Evolutionary conservation across 495 filamentous ascomycete species (phyloP).

Genomic region (Bacidia gigantensis): DNA sequence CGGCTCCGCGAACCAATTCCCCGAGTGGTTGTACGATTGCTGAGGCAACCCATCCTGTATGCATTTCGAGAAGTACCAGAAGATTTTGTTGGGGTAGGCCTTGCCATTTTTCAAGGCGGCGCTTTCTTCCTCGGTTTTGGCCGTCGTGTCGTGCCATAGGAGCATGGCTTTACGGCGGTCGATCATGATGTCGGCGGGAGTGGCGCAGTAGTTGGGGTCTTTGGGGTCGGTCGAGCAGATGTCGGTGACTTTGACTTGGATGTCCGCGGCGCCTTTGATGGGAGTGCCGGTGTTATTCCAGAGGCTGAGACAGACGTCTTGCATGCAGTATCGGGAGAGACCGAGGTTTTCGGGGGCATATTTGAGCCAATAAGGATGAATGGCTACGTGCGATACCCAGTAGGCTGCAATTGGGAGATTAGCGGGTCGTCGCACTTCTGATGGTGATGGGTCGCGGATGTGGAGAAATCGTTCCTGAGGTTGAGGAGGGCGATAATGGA

Average conservation of each 20-base stretch:
- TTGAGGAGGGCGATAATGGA: too few species aligned
- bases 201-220: neutral
- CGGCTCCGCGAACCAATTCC: constrained; percentile 4
- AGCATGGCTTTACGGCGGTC: neutral
- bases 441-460: too few species aligned
- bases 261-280: neutral
- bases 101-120: neutral
- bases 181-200: neutral
- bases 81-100: constrained; percentile 6
- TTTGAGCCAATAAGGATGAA: constrained; percentile 21
- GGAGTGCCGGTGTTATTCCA: constrained; percentile 7
- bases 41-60: constrained; percentile 6
- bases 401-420: too few species aligned
- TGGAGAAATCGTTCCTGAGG: too few species aligned
- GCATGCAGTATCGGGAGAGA: constrained; percentile 17
- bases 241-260: neutral
- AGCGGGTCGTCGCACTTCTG: too few species aligned
- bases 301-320: constrained; percentile 19
- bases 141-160: neutral
- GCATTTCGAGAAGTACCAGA: constrained; percentile 10
- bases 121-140: neutral
- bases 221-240: constrained; percentile 9
- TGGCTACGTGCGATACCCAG: constrained; percentile 16
- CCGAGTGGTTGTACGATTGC: constrained; percentile 1
- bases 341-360: constrained; percentile 14